Base-by-base conservation (phyloP, 2,329 filamentous ascomycete species). In the Fusarium sp. region DNA sequence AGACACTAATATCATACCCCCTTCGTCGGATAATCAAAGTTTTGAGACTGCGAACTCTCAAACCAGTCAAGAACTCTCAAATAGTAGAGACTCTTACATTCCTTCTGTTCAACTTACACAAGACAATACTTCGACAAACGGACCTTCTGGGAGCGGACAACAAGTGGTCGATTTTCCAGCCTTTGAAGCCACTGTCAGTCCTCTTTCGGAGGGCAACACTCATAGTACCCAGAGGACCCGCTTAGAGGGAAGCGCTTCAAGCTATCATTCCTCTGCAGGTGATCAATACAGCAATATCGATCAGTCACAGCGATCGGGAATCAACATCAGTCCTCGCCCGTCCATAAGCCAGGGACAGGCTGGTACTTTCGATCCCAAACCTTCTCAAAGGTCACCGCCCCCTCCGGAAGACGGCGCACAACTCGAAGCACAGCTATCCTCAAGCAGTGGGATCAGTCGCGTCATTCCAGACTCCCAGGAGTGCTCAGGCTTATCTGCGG, bases 401-500 rank as follows among this genome's bases (percentile, higher is more conserved):
- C 13, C 30, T 34, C 5, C 41, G 8, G 25, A 55, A 60, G 43
- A 21, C 21, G 37, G 21, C 13, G 11, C 51, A 18, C 43, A 37
- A 23, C 28, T 30, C 21, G 34, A 23, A 30, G 23, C 42, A 23
- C 65, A 56, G 42, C 32, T 25, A 27, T 41, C 58, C n/a, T 59
- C 59, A 12, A 59, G 55, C 11, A 51, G 32, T 25, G 43, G 56
- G 20, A 59, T 56, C 43, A 57, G 51, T 16, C 37, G 45, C 8
- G 23, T 72, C 21, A 62, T 75, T 27, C 72, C 73, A 7, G 72
- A 75, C 43, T 75, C 74, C 11, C 72, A 74, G 34, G 63, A 63
- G 25, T 56, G 28, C 28, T 72, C 69, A 8, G 55, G 59, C 11
- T 49, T 45, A 20, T 68, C 69, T 14, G 56, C 58, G 9, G 37